Evolutionary conservation across 2,329 filamentous ascomycete genomes (phyloP).

Genomic region (Catunica adiposa): DNA sequence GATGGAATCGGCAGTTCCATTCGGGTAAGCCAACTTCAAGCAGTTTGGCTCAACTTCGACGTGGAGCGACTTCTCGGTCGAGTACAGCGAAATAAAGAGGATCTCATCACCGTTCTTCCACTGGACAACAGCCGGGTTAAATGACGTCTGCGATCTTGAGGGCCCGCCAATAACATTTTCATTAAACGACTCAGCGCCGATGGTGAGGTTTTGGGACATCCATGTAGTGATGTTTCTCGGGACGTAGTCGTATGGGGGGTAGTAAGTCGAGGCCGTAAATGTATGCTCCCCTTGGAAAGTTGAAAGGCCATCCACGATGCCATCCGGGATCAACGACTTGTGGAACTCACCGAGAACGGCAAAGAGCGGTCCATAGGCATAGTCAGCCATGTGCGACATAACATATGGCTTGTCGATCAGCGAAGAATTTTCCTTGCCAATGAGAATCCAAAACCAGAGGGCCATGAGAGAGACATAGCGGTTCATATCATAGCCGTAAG

Average conservation of each 20-base stretch:
- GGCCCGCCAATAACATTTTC: conserved; percentile 40
- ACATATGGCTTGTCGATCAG: conserved; percentile 27
- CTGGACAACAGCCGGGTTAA: conserved; percentile 44
- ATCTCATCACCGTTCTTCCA: conserved; percentile 31
- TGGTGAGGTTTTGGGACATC: conserved; percentile 38
- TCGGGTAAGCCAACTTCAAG: conserved; percentile 37
- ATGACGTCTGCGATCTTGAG: conserved; percentile 32
- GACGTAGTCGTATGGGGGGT: conserved; percentile 39
- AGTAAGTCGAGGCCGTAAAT: conserved; percentile 36
- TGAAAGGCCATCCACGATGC: conserved; percentile 25
- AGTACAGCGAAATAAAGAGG: conserved; percentile 21
- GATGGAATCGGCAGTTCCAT: conserved; percentile 30
- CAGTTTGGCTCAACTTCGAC: conserved; percentile 25
- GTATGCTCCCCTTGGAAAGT: conserved; percentile 36
- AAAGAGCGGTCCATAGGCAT: conserved; percentile 39
- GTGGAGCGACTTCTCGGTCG: conserved; percentile 25
- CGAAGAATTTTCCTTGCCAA: conserved; percentile 30
- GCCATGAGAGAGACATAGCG: conserved; percentile 39
- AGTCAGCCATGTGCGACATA: conserved; percentile 45
- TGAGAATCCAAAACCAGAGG: conserved; percentile 40
- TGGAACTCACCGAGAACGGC: conserved; percentile 37
- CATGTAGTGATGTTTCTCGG: conserved; percentile 43
- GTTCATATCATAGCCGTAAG: conserved; percentile 49
- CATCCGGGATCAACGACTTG: conserved; percentile 28
- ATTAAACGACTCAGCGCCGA: conserved; percentile 42